Conservation (phyloP, 805 yeast species). For the Metschnikowia kofuensis region DNA sequence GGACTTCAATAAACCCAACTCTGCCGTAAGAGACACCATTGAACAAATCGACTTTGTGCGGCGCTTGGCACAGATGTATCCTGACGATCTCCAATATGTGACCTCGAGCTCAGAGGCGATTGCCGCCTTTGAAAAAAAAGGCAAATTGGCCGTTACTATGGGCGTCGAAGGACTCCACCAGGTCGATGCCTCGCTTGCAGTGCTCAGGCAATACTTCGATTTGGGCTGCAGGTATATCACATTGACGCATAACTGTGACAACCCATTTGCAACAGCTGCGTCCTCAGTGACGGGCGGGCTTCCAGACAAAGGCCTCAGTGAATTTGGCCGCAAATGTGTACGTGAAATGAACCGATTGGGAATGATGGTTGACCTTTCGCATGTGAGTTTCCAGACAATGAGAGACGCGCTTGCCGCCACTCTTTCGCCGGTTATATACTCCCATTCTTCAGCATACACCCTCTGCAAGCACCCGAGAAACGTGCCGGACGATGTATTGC, state of each 20-base stretch:
- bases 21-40: constrained; percentile 49
- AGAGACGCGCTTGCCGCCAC: constrained; percentile 38
- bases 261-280: constrained; percentile 57
- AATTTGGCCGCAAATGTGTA: constrained; percentile 39
- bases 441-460: constrained; percentile 46
- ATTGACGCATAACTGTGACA: constrained; percentile 54
- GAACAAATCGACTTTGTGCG: constrained; percentile 53
- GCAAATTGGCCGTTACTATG: constrained; percentile 44
- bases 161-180: constrained; percentile 58
- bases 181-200: constrained; percentile 47
- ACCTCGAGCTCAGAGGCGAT: constrained; percentile 40
- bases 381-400: constrained; percentile 49
- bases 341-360: constrained; percentile 52
- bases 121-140: constrained; percentile 24
- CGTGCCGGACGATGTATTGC: constrained; percentile 47
- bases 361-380: constrained; percentile 51
- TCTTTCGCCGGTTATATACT: constrained; percentile 47
- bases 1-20: constrained; percentile 43
- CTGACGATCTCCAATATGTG: constrained; percentile 40
- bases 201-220: constrained; percentile 46
- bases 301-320: constrained; percentile 43
- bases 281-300: constrained; percentile 45
- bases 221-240: constrained; percentile 55
- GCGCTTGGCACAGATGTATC: constrained; percentile 42
- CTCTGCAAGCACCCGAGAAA: constrained; percentile 44